Base-by-base conservation (phyloP, 345 rosid species). In the Physaria fendleri region DNA sequence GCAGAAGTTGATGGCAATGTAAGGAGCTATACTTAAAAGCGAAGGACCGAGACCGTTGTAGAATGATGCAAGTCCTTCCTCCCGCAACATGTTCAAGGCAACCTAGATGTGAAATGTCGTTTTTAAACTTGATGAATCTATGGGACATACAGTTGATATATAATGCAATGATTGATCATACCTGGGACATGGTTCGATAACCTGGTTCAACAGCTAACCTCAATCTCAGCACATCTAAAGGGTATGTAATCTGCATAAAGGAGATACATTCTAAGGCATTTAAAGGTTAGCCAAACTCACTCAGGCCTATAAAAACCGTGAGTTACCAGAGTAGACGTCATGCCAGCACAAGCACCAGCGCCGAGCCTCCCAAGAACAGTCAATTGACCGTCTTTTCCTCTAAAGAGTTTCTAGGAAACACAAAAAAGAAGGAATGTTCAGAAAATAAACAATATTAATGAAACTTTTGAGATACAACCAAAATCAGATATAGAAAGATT, bases 261-360 rank as follows among this genome's bases (percentile, higher is more conserved):
- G 1, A 23, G 6, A 7, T 15, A 22, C 10, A 34, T 1, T 35
- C 28, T 11, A 17, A 35, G 53, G 16, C n/a, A 13, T 21, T 9
- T 55, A 15, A 33, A 48, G 59, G 25, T 14, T 41, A 56, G 12
- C 48, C 6, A 32, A 49, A 50, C 25, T 44, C 38, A 59, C 35
- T 60, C 14, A 42, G 46, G 24, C 56, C 35, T 42, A 22, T 16
- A 60, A 35, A 63, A 24, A 21, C 24, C 32, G 40, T 33, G 27
- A 81, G 82, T 78, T 82, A 89, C 99, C 69, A 86, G 81, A 56
- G 99, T 92, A 64, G 99, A 92, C 35, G 99, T 86, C 97, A 92
- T 92, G 75, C 97, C 99, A 69, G 99, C 97, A 79, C 97, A 89
- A 73, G 99, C 99, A 59, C 99, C 99, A 20, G 97, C 97, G 1